These are phyloP conservation scores for Camptophora hylomeconis DNA, from an alignment of 2,329 filamentous ascomycete species.

Conservation along the genomic window DNA sequence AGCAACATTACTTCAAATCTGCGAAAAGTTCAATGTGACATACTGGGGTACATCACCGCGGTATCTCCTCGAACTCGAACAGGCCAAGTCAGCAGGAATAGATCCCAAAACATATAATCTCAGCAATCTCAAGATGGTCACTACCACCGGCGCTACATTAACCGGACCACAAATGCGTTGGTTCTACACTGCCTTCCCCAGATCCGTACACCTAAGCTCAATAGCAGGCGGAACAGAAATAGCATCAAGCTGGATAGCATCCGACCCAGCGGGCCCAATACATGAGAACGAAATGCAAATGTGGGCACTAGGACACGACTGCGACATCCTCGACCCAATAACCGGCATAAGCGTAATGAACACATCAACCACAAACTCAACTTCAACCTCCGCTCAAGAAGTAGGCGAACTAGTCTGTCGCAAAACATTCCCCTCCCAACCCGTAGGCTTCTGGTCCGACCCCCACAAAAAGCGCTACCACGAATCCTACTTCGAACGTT, in stretches of 20 bases:
- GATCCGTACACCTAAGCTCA: constrained; percentile 25
- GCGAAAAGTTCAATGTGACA: constrained; percentile 25
- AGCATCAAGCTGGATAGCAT: constrained; percentile 31
- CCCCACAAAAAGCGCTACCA: constrained; percentile 27
- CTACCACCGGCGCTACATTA: constrained; percentile 33
- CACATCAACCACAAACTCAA: constrained; percentile 4
- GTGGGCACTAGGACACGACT: constrained; percentile 32
- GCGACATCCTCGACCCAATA: constrained; percentile 31
- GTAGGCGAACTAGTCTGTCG: constrained; percentile 34
- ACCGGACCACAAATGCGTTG: constrained; percentile 31
- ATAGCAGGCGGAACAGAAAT: constrained; percentile 37
- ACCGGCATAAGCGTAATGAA: constrained; percentile 23
- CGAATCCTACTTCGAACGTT: constrained; percentile 34
- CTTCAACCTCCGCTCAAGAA: constrained; percentile 7
- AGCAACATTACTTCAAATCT: constrained; percentile 24
- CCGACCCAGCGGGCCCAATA: constrained; percentile 29
- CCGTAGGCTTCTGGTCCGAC: constrained; percentile 34
- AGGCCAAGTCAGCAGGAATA: constrained; percentile 7
- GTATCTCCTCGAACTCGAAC: constrained; percentile 32
- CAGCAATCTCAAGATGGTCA: constrained; percentile 27
- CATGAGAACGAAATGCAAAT: constrained; percentile 34
- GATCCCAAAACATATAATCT: constrained; percentile 23
- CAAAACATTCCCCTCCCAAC: constrained; percentile 35
- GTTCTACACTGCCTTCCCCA: constrained; percentile 31
- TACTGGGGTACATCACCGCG: constrained; percentile 33